Base-by-base conservation (phyloP, 2,329 filamentous ascomycete species). In the Lachnellula subtilissima region DNA sequence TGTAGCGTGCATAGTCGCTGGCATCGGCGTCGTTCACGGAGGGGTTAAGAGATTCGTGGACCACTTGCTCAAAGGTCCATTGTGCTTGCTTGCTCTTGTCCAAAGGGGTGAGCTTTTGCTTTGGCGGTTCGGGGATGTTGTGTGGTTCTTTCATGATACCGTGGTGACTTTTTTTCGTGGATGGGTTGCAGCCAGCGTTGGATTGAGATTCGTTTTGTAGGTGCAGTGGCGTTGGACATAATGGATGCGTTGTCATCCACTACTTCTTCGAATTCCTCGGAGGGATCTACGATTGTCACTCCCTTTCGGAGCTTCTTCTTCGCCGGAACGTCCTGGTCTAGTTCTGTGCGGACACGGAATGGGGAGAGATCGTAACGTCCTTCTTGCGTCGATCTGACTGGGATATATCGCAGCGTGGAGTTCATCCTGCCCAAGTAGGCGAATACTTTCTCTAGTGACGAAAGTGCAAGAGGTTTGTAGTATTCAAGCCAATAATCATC, bases 401-500 rank as follows among this genome's bases (percentile, higher is more conserved):
- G 88, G 35, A 93, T 87, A 69, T 93, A 92, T 58, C 88, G 88
- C 60, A 92, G 84, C 4, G 89, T 94, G 0, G 89, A 92, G 68
- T 93, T 96, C 81, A 97, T 89, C 69, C 89, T 91, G 0, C 67
- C 67, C 55, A 65, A 64, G 73, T 89, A 96, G 0, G 91, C 84
- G 69, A 96, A 97, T 70, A 97, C 88, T 69, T 97, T 99, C 14
- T 86, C 82, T 63, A 97, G 91, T 0, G 91, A 94, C 0, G 94
- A 96, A 1, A 97, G 75, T 0, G 89, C 89, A 7, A 89, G 80
- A 0, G 94, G 94, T 14, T 92, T 85, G 70, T 99, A 99, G 71
- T 97, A 97, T 70, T 99, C 94, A 7, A 94, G 78, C 94, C 94
- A 99, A 72, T 96, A 99, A 71, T 97, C 91, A 68, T 97, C 93